Conservation (phyloP, 192 early-diverging fungal species). For the Rhizophagus sp. region DNA sequence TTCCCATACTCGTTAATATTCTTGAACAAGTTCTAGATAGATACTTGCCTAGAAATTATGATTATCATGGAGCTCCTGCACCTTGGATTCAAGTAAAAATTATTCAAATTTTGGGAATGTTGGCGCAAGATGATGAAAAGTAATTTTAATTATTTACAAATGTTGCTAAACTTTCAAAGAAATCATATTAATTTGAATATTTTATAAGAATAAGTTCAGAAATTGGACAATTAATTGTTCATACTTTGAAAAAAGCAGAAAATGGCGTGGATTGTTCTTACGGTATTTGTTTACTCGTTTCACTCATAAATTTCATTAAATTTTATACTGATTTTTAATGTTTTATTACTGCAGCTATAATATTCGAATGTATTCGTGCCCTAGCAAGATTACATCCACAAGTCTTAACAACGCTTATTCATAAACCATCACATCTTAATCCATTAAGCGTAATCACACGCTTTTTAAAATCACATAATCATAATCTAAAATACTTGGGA, state of each 20-base stretch:
- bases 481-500: slow-evolving; percentile 54
- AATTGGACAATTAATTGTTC: slow-evolving; percentile 16
- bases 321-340: not conserved
- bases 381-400: slow-evolving; percentile 20
- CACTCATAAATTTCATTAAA: not conserved
- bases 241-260: slow-evolving; percentile 30
- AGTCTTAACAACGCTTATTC: not conserved
- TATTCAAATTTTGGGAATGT: slow-evolving; percentile 42
- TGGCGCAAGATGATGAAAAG: slow-evolving; percentile 36
- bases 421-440: slow-evolving; percentile 25
- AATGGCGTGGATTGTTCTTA: slow-evolving; percentile 45
- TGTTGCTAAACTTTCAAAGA: not conserved
- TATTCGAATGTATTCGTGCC: slow-evolving; percentile 36
- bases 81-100: slow-evolving; percentile 60
- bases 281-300: slow-evolving; percentile 32
- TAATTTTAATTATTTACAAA: not conserved
- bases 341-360: slow-evolving; percentile 32
- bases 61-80: slow-evolving; percentile 54
- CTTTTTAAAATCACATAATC: slow-evolving; percentile 49
- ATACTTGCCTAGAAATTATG: slow-evolving; percentile 46
- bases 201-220: slow-evolving; percentile 20
- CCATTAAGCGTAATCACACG: slow-evolving; percentile 40
- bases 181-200: not conserved
- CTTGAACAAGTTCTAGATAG: slow-evolving; percentile 51
- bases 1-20: slow-evolving; percentile 41